phyloP scores from a whole-genome alignment of 2,329 filamentous ascomycete species.

The Capronia epimyces region DNA sequence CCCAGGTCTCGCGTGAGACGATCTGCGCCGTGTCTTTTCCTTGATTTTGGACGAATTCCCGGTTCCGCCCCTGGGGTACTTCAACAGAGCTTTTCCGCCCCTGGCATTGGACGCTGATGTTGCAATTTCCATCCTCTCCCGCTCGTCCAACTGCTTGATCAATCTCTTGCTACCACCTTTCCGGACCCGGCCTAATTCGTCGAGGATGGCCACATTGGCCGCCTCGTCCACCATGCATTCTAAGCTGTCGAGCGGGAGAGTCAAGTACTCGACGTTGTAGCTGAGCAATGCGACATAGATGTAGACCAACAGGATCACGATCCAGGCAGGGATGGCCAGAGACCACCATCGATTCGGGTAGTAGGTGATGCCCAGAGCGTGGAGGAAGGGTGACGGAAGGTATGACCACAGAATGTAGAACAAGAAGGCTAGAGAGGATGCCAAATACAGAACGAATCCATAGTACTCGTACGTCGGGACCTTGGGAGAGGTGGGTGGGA shows the following conservation, averaged over 20 bases:
- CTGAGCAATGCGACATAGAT: constrained; percentile 88
- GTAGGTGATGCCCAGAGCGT: constrained; percentile 90
- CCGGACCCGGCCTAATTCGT: constrained; percentile 58
- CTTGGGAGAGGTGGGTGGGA: constrained; percentile 81
- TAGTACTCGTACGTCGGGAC: constrained; percentile 99
- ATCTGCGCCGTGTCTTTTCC: constrained; percentile 14
- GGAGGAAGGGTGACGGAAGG: constrained; percentile 83
- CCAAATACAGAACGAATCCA: constrained; percentile 92
- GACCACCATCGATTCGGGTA: constrained; percentile 98
- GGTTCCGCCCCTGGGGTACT: constrained; percentile 11
- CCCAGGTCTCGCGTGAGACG: constrained; percentile 3
- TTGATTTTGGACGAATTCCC: constrained; percentile 30
- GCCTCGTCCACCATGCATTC: constrained; percentile 91
- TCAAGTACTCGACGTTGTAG: constrained; percentile 87
- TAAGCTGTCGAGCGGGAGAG: constrained; percentile 68
- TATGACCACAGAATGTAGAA: constrained; percentile 77
- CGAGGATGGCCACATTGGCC: constrained; percentile 76
- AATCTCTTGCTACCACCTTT: constrained; percentile 39
- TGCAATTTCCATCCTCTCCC: constrained; percentile 36
- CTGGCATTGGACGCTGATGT: constrained; percentile 36
- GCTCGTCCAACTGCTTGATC: constrained; percentile 17
- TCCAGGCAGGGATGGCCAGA: constrained; percentile 80
- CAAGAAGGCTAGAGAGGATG: constrained; percentile 73
- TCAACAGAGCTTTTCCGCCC: constrained; percentile 1
- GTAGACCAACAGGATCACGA: constrained; percentile 83